These are phyloP conservation scores for Trichothecium sympodiale DNA, from an alignment of 2,329 filamentous ascomycete species.

Conservation along the genomic window DNA sequence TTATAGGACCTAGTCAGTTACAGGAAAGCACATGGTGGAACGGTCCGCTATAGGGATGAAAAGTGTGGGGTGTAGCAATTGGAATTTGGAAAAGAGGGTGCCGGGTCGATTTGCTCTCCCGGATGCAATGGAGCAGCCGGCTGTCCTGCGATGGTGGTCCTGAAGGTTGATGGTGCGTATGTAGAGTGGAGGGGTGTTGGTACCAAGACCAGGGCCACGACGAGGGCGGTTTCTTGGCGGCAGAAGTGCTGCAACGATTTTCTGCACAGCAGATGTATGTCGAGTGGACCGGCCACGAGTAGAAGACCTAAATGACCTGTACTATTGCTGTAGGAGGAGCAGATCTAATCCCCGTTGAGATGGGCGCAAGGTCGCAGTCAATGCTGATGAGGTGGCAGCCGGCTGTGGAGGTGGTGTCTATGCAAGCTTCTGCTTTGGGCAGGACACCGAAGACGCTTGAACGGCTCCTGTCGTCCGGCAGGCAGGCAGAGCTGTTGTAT, in stretches of 20 bases:
- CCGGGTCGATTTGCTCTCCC: conserved; percentile 1
- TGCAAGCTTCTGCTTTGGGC: conserved; percentile 23
- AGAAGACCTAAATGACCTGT: conserved; percentile 3
- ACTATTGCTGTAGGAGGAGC: conserved; percentile 5
- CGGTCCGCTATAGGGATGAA: conserved; percentile 1
- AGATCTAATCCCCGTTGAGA: conserved; percentile 8
- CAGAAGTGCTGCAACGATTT: background rate
- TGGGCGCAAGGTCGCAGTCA: conserved; percentile 14
- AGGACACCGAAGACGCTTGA: background rate
- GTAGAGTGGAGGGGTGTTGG: conserved; percentile 1
- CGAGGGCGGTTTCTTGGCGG: no score
- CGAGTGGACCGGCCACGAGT: conserved; percentile 10
- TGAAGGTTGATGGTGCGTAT: background rate
- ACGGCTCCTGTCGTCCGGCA: no score
- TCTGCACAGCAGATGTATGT: conserved; percentile 5
- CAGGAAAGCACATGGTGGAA: conserved; percentile 1
- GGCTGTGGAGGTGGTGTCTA: conserved; percentile 13
- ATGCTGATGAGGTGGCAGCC: conserved; percentile 19
- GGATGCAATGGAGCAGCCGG: background rate
- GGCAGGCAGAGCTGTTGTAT: no score
- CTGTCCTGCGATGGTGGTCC: background rate
- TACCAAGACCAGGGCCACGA: background rate
- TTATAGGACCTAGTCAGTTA: conserved; percentile 18
- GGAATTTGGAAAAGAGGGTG: conserved; percentile 2
- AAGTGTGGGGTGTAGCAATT: conserved; percentile 2